Evolutionary conservation across 192 early-diverging fungal genomes (phyloP), one percentile per base, ranked within the genome.

Genomic region (Coemansia sp.): DNA sequence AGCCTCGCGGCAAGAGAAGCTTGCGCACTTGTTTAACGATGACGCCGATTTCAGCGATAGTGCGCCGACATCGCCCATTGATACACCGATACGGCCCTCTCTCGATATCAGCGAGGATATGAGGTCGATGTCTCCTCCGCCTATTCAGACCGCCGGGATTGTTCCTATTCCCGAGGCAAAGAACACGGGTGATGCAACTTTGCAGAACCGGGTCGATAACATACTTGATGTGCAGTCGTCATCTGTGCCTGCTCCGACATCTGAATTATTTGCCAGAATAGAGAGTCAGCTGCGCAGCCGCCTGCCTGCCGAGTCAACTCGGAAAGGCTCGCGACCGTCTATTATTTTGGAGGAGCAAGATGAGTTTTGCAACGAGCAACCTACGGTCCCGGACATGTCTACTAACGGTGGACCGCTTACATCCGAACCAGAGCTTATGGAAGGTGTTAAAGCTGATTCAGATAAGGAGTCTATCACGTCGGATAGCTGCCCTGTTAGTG

Each of bases 1-100:
- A 8, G 51, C 50, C 7, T 63, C 69, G 65, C 72, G 77, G 1
- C 77, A 80, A 22, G 77, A 81, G 53, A 71, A 59, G 54, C 69
- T 81, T 19, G 78, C 78, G 16, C 53, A 48, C 3, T 35, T 81
- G 47, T 69, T 81, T 12, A 59, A 57, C 47, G 68, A 81, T 6
- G 73, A 68, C 18, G 48, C 63, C 18, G 73, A 75, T 27, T 58
- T 50, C 18, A 65, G 66, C 58, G 71, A 80, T 29, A 74, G 67
- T 52, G 59, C 62, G 55, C 78, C 78, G 7, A 62, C 61, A 1
- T 74, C 72, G 14, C 78, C 78, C 0, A 39, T 62, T 20, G 73
- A 63, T 2, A 64, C 59, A 32, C 78, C 73, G 10, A 38, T 47
- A 3, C 41, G 50, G 1, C 59, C 64, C 18, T 58, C 50, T 52